Evolutionary conservation across 2,329 filamentous ascomycete genomes (phyloP), one percentile per base, ranked within the genome.

Genomic region (Cytospora paraplurivora): DNA sequence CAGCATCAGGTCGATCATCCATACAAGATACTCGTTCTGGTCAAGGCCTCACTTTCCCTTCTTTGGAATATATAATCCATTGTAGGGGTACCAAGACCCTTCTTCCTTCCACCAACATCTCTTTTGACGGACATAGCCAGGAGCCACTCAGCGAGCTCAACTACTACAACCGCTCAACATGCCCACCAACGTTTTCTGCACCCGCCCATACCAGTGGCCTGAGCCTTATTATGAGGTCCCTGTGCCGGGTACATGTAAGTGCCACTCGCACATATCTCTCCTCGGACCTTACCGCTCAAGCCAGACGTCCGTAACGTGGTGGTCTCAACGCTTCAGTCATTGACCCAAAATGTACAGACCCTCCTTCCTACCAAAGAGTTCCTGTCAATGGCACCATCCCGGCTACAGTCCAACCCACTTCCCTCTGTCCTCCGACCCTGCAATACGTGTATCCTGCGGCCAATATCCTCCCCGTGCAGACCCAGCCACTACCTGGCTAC

Each of bases 201-300:
- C 38, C 34, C 59, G 53, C 7, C 59, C 50, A 6, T 59, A 59
- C 17, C 60, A 62, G 33, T 47, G 13, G 5, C 51, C 51, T n/a
- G 63, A 62, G 2, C 41, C 63, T 15, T 65, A 51, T 35, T 65
- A 65, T 51, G 38, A 38, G 38, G 21, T 56, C 21, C 63, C 59
- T 15, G 15, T 62, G 13, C 7, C 59, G 11, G 55, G 55, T 21
- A 59, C 59, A 11, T 55, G 58, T 55, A 33, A 55, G 58, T 54
- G 7, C 21, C n/a, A n/a, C 49, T 53, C 50, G n/a, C 1, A 7
- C 8, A 4, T 1, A 10, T 5, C 17, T 19, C 41, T 10, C 7
- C 17, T 17, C 27, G 7, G 7, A 19, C 6, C 41, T 15, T 15
- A 13, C 41, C 17, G 41, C n/a, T 7, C n/a, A 44, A 8, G 17